Evolutionary conservation across 345 rosid species (phyloP).

Genomic region (Populus euphratica): DNA sequence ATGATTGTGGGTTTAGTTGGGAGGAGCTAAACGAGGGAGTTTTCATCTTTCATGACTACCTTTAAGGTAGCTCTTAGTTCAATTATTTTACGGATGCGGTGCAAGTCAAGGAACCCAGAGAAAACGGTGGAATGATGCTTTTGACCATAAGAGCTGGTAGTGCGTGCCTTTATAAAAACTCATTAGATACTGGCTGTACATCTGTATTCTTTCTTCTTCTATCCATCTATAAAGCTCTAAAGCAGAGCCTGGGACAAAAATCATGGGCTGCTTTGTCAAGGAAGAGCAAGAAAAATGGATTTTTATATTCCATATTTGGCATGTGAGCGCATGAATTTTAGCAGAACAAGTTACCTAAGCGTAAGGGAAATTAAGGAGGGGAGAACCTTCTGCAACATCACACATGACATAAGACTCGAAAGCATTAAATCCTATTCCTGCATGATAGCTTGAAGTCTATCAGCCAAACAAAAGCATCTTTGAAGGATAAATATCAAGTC

Average conservation of each 20-base stretch:
- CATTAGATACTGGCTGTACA: slow-evolving; percentile 12
- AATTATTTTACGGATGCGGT: slow-evolving; percentile 6
- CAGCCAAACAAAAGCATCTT: slow-evolving; percentile 56
- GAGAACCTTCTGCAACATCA: slow-evolving; percentile 39
- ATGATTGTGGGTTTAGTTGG: slow-evolving; percentile 8
- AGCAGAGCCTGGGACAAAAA: slow-evolving; percentile 16
- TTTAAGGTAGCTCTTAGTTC: slow-evolving; percentile 14
- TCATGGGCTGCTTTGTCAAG: slow-evolving; percentile 22
- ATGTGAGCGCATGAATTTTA: slow-evolving; percentile 56
- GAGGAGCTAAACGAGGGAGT: slow-evolving; percentile 12
- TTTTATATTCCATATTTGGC: slow-evolving; percentile 33
- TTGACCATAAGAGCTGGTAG: slow-evolving; percentile 28
- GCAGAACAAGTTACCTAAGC: slow-evolving; percentile 64
- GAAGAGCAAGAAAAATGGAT: background rate
- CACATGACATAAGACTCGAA: slow-evolving; percentile 45
- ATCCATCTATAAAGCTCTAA: slow-evolving; percentile 16
- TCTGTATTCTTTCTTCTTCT: slow-evolving; percentile 9
- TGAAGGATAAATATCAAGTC: slow-evolving; percentile 34
- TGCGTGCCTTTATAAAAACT: background rate
- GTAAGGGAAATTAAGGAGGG: slow-evolving; percentile 23
- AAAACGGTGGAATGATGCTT: slow-evolving; percentile 34
- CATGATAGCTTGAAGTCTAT: slow-evolving; percentile 38
- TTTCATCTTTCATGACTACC: slow-evolving; percentile 13
- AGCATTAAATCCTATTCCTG: slow-evolving; percentile 35
- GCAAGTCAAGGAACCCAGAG: slow-evolving; percentile 37